Evolutionary conservation across 768 basidiomycete genomes (phyloP), one percentile per base, ranked within the genome.

Genomic region (Auricularia heimuer): DNA sequence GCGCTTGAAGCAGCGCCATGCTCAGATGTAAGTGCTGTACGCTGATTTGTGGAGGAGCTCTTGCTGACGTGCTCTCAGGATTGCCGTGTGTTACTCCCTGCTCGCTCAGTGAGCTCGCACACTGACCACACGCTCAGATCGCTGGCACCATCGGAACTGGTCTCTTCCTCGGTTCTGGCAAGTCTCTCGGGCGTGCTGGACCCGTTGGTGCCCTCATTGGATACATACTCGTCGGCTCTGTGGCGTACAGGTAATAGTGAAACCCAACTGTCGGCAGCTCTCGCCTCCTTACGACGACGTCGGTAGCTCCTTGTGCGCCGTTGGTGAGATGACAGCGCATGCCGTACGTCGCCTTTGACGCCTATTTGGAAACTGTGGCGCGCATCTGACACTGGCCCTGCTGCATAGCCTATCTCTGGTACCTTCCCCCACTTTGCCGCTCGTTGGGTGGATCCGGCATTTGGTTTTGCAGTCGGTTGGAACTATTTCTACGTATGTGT

Each of bases 261-360:
- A 42, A 54, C n/a, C 37, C n/a, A 35, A 18, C 10, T 37, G 42
- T 39, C 67, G n/a, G 4, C 72, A 78, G 2, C 71, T 77, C 80
- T 51, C 3, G 18, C 47, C 14, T 16, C 18, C 21, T 51, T 6
- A 18, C 18, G 2, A 29, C 18, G 8, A 18, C 10, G 47, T 51
- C 1, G 18, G 24, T 18, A 85, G 83, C 4, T 83, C 85, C 3
- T 75, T 90, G 14, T 86, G 87, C 69, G 82, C 85, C 2, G 72
- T 90, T 14, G 88, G 85, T 39, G 90, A 92, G 75, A 87, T 91
- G 88, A 87, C 88, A n/a, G 84, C 86, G 3, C 83, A 83, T 75
- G 89, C 88, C 1, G 18, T 29, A 54, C 18, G 18, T 29, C 18
- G 29, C 6, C 1, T 29, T 54, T 18, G 54, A 54, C 54, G n/a